Conservation (phyloP, 495 filamentous ascomycete genomes). For the Hypoxylon rickii region DNA sequence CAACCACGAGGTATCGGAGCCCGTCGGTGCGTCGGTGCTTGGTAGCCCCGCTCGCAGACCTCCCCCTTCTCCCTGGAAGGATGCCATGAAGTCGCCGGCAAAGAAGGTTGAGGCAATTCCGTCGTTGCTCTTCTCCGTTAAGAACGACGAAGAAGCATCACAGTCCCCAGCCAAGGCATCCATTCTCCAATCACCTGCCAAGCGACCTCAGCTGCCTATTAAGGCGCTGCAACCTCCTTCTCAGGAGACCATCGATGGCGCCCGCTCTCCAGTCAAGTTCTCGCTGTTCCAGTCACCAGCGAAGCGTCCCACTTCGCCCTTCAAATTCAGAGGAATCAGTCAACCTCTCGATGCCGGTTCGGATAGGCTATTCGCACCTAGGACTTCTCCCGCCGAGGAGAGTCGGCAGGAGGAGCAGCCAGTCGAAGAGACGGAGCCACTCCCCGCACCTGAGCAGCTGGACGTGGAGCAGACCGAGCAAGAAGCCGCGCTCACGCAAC, state of each 20-base stretch:
- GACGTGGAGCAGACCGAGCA: slow-evolving; percentile 30
- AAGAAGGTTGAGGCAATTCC: slow-evolving; percentile 56
- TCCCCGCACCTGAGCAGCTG: background rate
- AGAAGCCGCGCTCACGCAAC: slow-evolving; percentile 6
- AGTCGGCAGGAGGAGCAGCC: slow-evolving; percentile 3
- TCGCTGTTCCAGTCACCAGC: slow-evolving; percentile 33
- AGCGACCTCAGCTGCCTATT: slow-evolving; percentile 49
- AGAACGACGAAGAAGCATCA: slow-evolving; percentile 26
- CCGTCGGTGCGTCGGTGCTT: slow-evolving; percentile 38
- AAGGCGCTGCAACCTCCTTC: slow-evolving; percentile 39
- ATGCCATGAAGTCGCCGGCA: slow-evolving; percentile 51
- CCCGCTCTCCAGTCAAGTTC: slow-evolving; percentile 33
- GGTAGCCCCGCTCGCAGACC: slow-evolving; percentile 54
- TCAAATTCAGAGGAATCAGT: slow-evolving; percentile 21
- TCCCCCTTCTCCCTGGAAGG: slow-evolving; percentile 53
- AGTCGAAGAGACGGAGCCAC: slow-evolving; percentile 16
- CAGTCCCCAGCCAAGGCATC: background rate
- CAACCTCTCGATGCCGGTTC: slow-evolving; percentile 3
- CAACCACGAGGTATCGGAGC: slow-evolving; percentile 19
- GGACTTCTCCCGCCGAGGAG: slow-evolving; percentile 10
- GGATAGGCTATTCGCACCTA: slow-evolving; percentile 11
- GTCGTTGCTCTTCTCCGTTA: slow-evolving; percentile 51
- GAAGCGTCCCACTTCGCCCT: slow-evolving; percentile 35
- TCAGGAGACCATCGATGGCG: slow-evolving; percentile 20
- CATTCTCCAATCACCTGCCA: slow-evolving; percentile 46